Percentiles rank a stretch among this genome's conserved stretches.
Conservation (phyloP, 176 grass and related monocot genomes). For the Aegilops speltoides region DNA sequence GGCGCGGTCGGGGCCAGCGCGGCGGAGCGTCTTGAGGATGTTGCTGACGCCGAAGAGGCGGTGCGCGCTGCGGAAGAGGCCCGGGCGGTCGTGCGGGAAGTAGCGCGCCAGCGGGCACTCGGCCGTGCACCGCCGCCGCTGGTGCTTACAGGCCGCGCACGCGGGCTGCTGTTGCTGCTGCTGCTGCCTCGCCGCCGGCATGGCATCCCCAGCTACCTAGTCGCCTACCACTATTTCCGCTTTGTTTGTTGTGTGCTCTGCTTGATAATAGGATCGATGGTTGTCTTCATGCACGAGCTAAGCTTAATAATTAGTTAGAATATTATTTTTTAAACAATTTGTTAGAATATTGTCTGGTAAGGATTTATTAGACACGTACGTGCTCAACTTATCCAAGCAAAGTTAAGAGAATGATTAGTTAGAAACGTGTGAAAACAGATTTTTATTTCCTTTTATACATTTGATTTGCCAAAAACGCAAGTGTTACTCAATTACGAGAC, state of each 20-base stretch:
- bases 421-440: not conserved
- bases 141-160: slow-evolving; percentile 39
- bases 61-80: slow-evolving; percentile 26
- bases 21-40: slow-evolving; percentile 31
- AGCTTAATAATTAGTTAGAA: not conserved
- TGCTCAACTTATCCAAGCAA: not conserved
- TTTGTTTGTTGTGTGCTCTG: not conserved
- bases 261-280: not conserved
- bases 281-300: not conserved
- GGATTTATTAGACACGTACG: not conserved
- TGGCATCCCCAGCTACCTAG: not conserved
- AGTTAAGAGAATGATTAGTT: not conserved
- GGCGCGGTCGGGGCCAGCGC: not conserved
- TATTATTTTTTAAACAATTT: not conserved
- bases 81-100: slow-evolving; percentile 24
- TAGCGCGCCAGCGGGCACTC: slow-evolving; percentile 28
- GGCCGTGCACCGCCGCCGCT: slow-evolving; percentile 24
- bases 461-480: not conserved
- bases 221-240: not conserved
- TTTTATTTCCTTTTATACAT: not conserved
- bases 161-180: not conserved
- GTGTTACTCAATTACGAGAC: too few relatives aligned
- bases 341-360: not conserved
- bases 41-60: slow-evolving; percentile 46
- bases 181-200: not conserved